Conservation (phyloP, 2,329 filamentous ascomycete species). For the Aspergillus chevalieri region DNA sequence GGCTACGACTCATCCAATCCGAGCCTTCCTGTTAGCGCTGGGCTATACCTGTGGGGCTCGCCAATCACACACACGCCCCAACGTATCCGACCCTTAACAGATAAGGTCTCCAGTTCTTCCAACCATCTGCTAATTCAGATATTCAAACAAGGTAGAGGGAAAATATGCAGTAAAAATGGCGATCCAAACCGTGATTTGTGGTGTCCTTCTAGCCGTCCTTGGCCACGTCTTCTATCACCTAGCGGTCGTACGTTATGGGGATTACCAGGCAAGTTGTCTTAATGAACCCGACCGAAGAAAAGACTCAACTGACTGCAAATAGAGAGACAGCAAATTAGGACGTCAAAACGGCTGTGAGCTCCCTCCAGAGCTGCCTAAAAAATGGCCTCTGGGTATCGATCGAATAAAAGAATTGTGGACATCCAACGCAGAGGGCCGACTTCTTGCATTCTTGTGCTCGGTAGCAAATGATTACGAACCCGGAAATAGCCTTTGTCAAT, state of each 20-base stretch:
- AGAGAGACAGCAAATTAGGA: neutral
- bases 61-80: neutral
- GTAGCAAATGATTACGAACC: constrained; percentile 17
- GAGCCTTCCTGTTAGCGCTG: neutral
- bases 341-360: constrained; percentile 18
- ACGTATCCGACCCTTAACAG: neutral
- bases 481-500: constrained; percentile 17
- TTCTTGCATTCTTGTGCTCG: constrained; percentile 10
- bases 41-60: neutral
- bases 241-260: neutral
- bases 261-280: neutral
- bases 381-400: constrained; percentile 31
- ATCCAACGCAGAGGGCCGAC: constrained; percentile 6
- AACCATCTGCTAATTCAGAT: neutral
- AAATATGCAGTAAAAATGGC: neutral
- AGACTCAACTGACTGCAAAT: neutral
- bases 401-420: constrained; percentile 11
- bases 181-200: neutral
- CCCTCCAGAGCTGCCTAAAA: constrained; percentile 26
- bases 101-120: neutral
- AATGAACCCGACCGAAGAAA: too few relatives aligned
- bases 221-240: neutral
- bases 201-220: neutral
- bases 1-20: neutral
- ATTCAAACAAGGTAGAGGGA: neutral